Percentiles rank a stretch among this genome's conserved stretches.
phyloP scores from a whole-genome alignment of 306 rosid genomes.

The Gleditsia sinensis region DNA sequence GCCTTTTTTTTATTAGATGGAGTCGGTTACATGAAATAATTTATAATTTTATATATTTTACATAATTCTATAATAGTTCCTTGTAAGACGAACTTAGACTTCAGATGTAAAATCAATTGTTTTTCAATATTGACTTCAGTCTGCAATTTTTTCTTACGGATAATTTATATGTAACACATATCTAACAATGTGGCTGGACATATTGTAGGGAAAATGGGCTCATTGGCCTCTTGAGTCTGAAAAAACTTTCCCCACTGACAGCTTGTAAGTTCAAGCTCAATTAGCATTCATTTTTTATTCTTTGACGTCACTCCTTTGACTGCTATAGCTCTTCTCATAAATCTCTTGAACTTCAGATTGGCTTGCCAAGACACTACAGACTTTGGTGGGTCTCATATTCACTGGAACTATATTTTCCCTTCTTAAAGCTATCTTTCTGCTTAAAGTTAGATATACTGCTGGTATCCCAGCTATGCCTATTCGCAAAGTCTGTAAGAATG shows the following conservation, averaged over 20 bases:
- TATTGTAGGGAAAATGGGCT: slow-evolving; percentile 68
- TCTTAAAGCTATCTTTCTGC: slow-evolving; percentile 59
- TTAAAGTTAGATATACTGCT: slow-evolving; percentile 42
- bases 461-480: slow-evolving; percentile 40
- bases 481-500: slow-evolving; percentile 51
- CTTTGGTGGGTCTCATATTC: slow-evolving; percentile 56
- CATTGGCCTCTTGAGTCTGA: slow-evolving; percentile 50
- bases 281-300: neutral
- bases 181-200: neutral
- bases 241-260: slow-evolving; percentile 47
- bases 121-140: neutral
- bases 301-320: neutral
- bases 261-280: slow-evolving; percentile 63
- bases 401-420: slow-evolving; percentile 72
- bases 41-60: no score
- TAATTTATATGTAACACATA: neutral
- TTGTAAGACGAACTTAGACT: neutral
- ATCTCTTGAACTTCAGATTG: slow-evolving; percentile 58
- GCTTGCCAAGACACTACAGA: slow-evolving; percentile 61
- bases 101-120: neutral
- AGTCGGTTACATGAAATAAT: no score
- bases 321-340: neutral
- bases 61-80: neutral
- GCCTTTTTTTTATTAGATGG: no score
- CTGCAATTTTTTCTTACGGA: neutral